Percentiles rank a stretch among this genome's conserved stretches.
Conservation (phyloP, 257 asterid species). For the Nicotiana benthamiana region DNA sequence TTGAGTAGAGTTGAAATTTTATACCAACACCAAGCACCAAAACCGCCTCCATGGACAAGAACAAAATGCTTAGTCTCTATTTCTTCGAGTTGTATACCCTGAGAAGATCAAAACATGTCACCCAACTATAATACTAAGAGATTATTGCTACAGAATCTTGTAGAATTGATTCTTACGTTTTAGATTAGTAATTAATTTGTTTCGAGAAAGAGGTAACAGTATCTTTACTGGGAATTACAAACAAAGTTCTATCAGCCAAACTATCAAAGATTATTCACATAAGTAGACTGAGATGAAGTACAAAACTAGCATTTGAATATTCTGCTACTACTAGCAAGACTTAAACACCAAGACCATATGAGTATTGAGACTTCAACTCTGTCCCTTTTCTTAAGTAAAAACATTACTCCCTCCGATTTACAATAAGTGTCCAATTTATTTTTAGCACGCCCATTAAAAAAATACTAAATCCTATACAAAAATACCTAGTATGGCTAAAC, state of each 20-base stretch:
- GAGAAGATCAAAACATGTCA: neutral
- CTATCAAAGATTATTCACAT: too few relatives aligned
- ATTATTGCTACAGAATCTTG: neutral
- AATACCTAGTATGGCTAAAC: too few relatives aligned
- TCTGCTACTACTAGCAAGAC: neutral
- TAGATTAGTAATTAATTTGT: neutral
- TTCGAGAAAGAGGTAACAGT: neutral
- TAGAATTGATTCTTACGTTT: neutral
- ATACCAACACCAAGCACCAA: conserved; percentile 69
- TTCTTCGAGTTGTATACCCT: conserved; percentile 1
- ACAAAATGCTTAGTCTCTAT: conserved; percentile 34
- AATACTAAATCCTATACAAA: too few relatives aligned
- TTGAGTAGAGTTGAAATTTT: conserved; percentile 42
- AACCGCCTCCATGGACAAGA: conserved; percentile 53
- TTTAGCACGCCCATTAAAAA: too few relatives aligned
- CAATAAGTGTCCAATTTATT: too few relatives aligned
- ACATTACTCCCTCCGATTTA: too few relatives aligned
- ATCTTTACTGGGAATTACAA: neutral
- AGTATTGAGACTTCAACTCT: neutral
- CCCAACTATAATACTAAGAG: neutral
- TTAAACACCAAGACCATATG: neutral
- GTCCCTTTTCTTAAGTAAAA: neutral
- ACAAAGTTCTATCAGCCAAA: neutral
- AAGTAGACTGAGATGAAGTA: too few relatives aligned
- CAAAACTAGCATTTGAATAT: too few relatives aligned